Base-by-base conservation (phyloP, 2,329 filamentous ascomycete genomes). In the Fusarium torulosum region DNA sequence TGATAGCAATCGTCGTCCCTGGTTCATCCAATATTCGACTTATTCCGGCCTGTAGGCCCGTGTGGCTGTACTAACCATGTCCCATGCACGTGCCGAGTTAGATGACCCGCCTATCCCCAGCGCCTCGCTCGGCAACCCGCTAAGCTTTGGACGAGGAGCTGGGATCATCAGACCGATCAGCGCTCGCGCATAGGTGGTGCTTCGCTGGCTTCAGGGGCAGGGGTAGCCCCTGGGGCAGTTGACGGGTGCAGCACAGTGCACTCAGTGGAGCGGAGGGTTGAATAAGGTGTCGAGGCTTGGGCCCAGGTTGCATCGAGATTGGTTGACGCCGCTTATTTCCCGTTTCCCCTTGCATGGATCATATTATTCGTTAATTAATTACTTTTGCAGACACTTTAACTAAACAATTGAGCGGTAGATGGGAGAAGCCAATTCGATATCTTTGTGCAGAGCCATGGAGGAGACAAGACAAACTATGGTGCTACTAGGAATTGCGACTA, bases 191-290 rank as follows among this genome's bases (percentile, higher is more conserved):
- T 50, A 52, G 41, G 50, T 43, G 52, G 20, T 10, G 53, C 46
- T 52, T 54, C 53, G 55, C 57, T 63, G 60, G 63, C 63, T 67
- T 72, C 71, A 73, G 71, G 71, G 71, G 71, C 41, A 66, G 55
- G 43, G 58, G 51, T 46, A 21, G 25, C 44, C 53, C 55, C 56
- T 63, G 55, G 53, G 57, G 41, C 63, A 45, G 40, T 40, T 51
- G 47, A 54, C 29, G 50, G 59, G 43, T 55, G 53, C 45, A 54
- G 58, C 45, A 51, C 58, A 62, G 57, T 56, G 44, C 53, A 40
- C 47, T 57, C 56, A 56, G 63, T 64, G 57, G 60, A 41, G n/a
- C 31, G 35, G 42, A 46, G 6, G 47, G 45, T 53, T 63, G 61
- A 56, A 51, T 50, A 55, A 54, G 41, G 47, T 59, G 62, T 29